Conservation (phyloP, 177 flowering plant species). For the Vitis hybrid region DNA sequence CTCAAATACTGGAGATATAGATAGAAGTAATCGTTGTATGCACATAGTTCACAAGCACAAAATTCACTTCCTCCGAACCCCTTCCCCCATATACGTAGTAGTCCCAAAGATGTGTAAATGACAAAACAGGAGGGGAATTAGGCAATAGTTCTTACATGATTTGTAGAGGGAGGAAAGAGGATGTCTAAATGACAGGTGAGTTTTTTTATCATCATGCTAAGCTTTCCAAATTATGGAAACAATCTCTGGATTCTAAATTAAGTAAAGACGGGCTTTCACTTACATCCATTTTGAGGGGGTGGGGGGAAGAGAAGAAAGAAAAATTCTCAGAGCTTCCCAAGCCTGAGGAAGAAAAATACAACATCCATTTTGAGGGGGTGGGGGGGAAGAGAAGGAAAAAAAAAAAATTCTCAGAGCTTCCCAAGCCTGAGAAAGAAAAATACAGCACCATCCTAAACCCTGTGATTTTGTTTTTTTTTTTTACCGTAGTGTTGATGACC, state of each 20-base stretch:
- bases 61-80: slow-evolving; percentile 3
- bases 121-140: slow-evolving; percentile 8
- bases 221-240: slow-evolving; percentile 15
- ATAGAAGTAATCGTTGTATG: too few relatives aligned
- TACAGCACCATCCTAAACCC: slow-evolving; percentile 16
- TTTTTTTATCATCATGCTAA: slow-evolving; percentile 2
- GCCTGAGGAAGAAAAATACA: too few relatives aligned
- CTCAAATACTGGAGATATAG: too few relatives aligned
- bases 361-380: not conserved
- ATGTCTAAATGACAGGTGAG: slow-evolving; percentile 9
- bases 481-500: slow-evolving; percentile 9
- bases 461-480: slow-evolving; percentile 10
- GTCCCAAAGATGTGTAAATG: not conserved
- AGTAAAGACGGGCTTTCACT: not conserved
- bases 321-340: too few relatives aligned
- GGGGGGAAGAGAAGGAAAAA: slow-evolving; percentile 9
- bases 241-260: slow-evolving; percentile 24
- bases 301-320: not conserved
- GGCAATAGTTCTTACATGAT: slow-evolving; percentile 3
- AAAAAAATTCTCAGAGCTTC: slow-evolving; percentile 15
- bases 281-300: too few relatives aligned
- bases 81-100: slow-evolving; percentile 9
- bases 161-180: slow-evolving; percentile 4
- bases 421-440: slow-evolving; percentile 11
- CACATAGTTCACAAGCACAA: slow-evolving; percentile 11